phyloP scores from a whole-genome alignment of 768 basidiomycete species.

The Lactarius vividus region DNA sequence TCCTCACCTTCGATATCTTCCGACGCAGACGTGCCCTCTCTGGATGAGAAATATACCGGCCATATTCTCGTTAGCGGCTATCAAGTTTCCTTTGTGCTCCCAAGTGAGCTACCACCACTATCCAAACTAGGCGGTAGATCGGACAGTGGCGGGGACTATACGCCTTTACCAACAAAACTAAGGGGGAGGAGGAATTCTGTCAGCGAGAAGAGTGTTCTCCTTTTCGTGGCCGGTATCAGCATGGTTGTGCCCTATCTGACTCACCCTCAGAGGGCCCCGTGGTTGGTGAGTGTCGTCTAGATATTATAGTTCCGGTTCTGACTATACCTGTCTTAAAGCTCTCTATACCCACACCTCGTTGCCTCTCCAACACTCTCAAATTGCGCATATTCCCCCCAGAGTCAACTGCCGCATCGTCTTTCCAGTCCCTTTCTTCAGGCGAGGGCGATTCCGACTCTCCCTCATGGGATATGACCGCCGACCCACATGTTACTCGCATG shows the following conservation, averaged over 20 bases:
- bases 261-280: slow-evolving; percentile 70
- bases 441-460: slow-evolving; percentile 56
- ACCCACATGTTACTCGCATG: slow-evolving; percentile 67
- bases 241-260: slow-evolving; percentile 69
- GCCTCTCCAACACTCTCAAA: slow-evolving; percentile 71
- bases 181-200: slow-evolving; percentile 49
- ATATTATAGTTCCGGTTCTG: neutral
- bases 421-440: slow-evolving; percentile 72
- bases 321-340: slow-evolving; percentile 44
- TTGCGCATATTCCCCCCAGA: slow-evolving; percentile 70
- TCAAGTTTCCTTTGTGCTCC: slow-evolving; percentile 71
- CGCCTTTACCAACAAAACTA: slow-evolving; percentile 22
- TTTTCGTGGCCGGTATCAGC: slow-evolving; percentile 82
- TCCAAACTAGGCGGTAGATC: slow-evolving; percentile 25
- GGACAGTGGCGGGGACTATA: slow-evolving; percentile 19
- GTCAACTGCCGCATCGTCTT: slow-evolving; percentile 47
- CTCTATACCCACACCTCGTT: slow-evolving; percentile 74
- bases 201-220: slow-evolving; percentile 55
- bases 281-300: slow-evolving; percentile 47
- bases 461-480: slow-evolving; percentile 73
- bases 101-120: slow-evolving; percentile 53
- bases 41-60: slow-evolving; percentile 70
- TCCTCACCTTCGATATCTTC: slow-evolving; percentile 36
- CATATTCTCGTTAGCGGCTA: slow-evolving; percentile 76
- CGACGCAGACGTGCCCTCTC: slow-evolving; percentile 38